These are phyloP conservation scores for Plasmodium vinckei DNA, from an alignment of 169 alveolate species.

Conservation along the genomic window DNA sequence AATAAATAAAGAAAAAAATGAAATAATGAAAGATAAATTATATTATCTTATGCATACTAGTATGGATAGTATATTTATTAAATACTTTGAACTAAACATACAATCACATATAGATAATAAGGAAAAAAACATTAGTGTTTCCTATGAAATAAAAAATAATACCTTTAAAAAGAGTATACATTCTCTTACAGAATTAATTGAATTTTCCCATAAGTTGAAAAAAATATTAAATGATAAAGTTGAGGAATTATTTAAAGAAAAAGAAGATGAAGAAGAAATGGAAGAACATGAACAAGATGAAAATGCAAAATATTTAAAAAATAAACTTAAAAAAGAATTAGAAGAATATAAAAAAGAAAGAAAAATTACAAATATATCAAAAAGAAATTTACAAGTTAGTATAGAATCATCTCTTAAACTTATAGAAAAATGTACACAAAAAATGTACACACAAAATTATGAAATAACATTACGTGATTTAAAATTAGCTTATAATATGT, in stretches of 20 bases:
- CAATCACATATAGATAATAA: background rate
- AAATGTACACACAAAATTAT: slow-evolving; percentile 45
- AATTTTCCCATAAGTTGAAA: slow-evolving; percentile 35
- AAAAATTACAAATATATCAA: slow-evolving; percentile 35
- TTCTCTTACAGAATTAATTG: slow-evolving; percentile 25
- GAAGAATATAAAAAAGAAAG: slow-evolving; percentile 58
- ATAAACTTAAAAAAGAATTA: slow-evolving; percentile 25
- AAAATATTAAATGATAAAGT: slow-evolving; percentile 14
- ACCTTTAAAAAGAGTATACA: slow-evolving; percentile 10
- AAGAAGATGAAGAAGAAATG: slow-evolving; percentile 16
- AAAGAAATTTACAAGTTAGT: slow-evolving; percentile 49
- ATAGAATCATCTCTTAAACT: slow-evolving; percentile 65
- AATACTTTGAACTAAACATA: slow-evolving; percentile 11
- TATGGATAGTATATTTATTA: slow-evolving; percentile 56
- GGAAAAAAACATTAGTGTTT: slow-evolving; percentile 10
- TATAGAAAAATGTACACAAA: slow-evolving; percentile 54
- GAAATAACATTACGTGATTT: slow-evolving; percentile 61
- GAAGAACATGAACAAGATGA: background rate
- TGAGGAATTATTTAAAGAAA: background rate
- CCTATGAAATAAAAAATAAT: slow-evolving; percentile 5
- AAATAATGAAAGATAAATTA: slow-evolving; percentile 50
- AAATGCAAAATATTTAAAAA: slow-evolving; percentile 22
- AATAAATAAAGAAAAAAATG: slow-evolving; percentile 29
- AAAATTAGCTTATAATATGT: slow-evolving; percentile 65
- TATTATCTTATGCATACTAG: slow-evolving; percentile 49